A percentile compares a stretch with the other conserved stretches of the same genome.
These are phyloP conservation scores for Cystobasidium ongulense DNA, from an alignment of 768 basidiomycete species.

Conservation along the genomic window DNA sequence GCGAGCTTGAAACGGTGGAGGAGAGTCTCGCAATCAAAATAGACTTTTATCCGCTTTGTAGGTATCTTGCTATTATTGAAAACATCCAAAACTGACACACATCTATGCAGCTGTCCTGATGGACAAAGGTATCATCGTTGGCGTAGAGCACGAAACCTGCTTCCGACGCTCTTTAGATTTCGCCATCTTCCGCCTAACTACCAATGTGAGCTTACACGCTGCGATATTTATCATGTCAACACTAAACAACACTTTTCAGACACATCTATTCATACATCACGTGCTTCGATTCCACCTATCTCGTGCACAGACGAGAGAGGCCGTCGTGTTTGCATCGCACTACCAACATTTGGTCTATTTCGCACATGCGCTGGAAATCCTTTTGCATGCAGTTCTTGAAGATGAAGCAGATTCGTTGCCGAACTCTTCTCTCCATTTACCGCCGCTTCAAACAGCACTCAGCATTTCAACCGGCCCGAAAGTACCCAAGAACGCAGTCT, in stretches of 20 bases:
- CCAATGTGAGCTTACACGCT: slow-evolving; percentile 54
- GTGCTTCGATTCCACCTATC: slow-evolving; percentile 74
- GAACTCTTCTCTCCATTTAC: neutral
- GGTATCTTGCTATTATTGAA: slow-evolving; percentile 36
- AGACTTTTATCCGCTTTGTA: slow-evolving; percentile 93
- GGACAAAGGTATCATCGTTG: slow-evolving; percentile 98
- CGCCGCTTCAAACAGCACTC: neutral
- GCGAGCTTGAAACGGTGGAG: slow-evolving; percentile 57
- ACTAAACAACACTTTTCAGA: slow-evolving; percentile 50
- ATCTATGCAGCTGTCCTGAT: slow-evolving; percentile 70
- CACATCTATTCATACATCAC: slow-evolving; percentile 87
- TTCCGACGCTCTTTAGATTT: slow-evolving; percentile 70
- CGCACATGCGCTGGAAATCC: slow-evolving; percentile 83
- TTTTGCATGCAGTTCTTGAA: slow-evolving; percentile 86
- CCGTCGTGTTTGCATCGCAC: slow-evolving; percentile 73
- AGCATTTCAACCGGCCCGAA: neutral
- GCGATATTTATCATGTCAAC: neutral
- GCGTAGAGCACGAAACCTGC: slow-evolving; percentile 79
- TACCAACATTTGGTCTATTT: slow-evolving; percentile 87
- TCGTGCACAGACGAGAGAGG: slow-evolving; percentile 57
- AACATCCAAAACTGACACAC: neutral
- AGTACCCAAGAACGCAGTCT: slow-evolving; percentile 44
- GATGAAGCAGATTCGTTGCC: slow-evolving; percentile 54
- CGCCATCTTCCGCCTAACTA: slow-evolving; percentile 81
- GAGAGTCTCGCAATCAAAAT: slow-evolving; percentile 87